Percentiles rank a stretch among this genome's conserved stretches.
Conservation (phyloP, 768 basidiomycete genomes). For the Kwoniella dendrophila region DNA sequence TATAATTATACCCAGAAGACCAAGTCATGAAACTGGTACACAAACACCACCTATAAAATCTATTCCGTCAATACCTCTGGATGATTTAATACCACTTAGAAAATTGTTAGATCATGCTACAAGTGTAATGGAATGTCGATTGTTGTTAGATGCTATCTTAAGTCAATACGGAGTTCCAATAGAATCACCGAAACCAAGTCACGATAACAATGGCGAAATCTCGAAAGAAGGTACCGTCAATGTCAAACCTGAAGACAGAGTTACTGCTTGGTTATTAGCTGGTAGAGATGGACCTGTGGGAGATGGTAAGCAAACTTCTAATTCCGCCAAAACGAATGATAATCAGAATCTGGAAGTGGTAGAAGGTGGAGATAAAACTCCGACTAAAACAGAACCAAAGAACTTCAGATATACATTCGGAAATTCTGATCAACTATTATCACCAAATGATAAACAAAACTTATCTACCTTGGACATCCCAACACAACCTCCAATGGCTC, state of each 20-base stretch:
- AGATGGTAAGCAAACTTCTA: too few species aligned
- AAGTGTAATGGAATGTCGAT: conserved; percentile 77
- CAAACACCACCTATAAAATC: background rate
- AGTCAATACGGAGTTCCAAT: conserved; percentile 63
- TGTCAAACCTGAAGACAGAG: conserved; percentile 31
- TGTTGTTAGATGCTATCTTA: conserved; percentile 81
- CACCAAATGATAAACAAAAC: too few species aligned
- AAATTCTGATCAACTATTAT: too few species aligned
- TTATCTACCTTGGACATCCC: too few species aligned
- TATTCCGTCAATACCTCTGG: conserved; percentile 35
- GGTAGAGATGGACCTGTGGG: conserved; percentile 38
- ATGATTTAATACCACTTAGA: conserved; percentile 68
- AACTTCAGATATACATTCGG: too few species aligned
- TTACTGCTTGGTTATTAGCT: conserved; percentile 48
- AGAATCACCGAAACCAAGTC: conserved; percentile 35
- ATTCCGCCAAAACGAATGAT: too few species aligned
- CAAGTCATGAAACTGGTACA: conserved; percentile 1
- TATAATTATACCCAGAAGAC: conserved; percentile 1
- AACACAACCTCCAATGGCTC: too few species aligned
- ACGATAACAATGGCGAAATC: background rate
- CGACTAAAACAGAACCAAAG: too few species aligned
- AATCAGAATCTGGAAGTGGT: too few species aligned
- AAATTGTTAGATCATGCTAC: conserved; percentile 69
- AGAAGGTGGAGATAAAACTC: too few species aligned
- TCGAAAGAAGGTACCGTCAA: background rate